A percentile compares a stretch with the other conserved stretches of the same genome.
Evolutionary conservation across 73 alveolate genomes (phyloP).

Genomic region (Symbiodinium natans): DNA sequence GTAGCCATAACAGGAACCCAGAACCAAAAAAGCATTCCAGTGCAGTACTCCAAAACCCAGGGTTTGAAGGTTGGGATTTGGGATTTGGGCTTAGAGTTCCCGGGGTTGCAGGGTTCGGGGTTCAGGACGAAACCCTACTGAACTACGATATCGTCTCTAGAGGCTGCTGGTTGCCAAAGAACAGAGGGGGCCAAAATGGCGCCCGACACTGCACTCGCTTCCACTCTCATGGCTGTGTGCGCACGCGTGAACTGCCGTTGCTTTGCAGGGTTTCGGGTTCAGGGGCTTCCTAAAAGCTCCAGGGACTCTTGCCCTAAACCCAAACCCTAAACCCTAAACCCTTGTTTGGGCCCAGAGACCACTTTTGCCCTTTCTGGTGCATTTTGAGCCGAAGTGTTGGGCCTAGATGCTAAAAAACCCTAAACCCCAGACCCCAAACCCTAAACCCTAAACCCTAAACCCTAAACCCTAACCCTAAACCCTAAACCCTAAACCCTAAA

Average conservation of each 20-base stretch:
- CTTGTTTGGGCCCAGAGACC: too few relatives aligned
- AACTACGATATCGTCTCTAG: too few relatives aligned
- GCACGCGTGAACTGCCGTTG: too few relatives aligned
- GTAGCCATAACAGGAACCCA: too few relatives aligned
- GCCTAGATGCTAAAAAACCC: too few relatives aligned
- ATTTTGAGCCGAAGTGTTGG: too few relatives aligned
- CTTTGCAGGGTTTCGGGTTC: not conserved
- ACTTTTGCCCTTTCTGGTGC: too few relatives aligned
- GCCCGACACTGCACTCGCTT: not conserved
- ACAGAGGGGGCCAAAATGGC: not conserved
- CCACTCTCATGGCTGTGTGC: not conserved
- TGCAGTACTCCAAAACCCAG: too few relatives aligned
- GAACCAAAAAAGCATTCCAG: too few relatives aligned
- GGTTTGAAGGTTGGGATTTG: not conserved
- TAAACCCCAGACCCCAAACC: not conserved
- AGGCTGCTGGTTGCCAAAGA: too few relatives aligned
- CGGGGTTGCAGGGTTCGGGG: not conserved
- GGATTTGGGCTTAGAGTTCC: not conserved
- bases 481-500: not conserved
- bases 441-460: not conserved
- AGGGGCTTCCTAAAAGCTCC: not conserved
- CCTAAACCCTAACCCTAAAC: not conserved
- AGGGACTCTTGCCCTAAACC: too few relatives aligned
- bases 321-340: too few relatives aligned
- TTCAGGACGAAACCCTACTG: not conserved